These are phyloP conservation scores for Mesostigma viride DNA, from an alignment of 139 green algal species.

Conservation along the genomic window DNA sequence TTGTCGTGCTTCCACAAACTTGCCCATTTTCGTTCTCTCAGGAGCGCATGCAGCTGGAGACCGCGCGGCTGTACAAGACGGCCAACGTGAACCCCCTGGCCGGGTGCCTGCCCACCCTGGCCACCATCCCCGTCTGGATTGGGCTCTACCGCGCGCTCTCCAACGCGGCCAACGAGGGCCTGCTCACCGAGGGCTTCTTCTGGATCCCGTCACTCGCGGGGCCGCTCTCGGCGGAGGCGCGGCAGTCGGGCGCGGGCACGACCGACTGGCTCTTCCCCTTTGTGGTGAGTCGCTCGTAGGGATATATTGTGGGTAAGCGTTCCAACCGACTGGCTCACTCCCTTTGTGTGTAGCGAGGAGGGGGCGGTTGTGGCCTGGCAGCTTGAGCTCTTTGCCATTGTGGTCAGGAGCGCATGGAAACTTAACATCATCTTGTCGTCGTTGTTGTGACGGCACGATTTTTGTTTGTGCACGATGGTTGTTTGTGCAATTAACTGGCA, in stretches of 20 bases:
- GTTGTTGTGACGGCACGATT: no score
- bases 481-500: no score
- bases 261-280: conserved; percentile 32
- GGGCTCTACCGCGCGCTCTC: conserved; percentile 85
- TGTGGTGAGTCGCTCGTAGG: conserved; percentile 26
- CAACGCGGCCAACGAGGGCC: conserved; percentile 74
- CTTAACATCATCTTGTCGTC: no score
- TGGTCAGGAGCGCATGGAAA: no score
- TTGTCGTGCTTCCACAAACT: no score
- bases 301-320: no score
- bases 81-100: conserved; percentile 72
- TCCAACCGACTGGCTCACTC: no score
- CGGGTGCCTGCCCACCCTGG: conserved; percentile 83
- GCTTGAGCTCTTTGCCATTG: no score
- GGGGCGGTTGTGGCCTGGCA: no score
- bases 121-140: conserved; percentile 87
- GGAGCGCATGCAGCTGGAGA: conserved; percentile 78
- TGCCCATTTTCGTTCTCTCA: no score
- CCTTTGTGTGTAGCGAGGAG: no score
- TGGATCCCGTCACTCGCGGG: conserved; percentile 83
- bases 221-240: conserved; percentile 46
- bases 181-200: conserved; percentile 83
- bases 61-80: conserved; percentile 81
- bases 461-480: no score
- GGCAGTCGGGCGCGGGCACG: conserved; percentile 19